These are phyloP conservation scores for Arthroderma sp. DNA, from an alignment of 2,329 filamentous ascomycete species.

Conservation along the genomic window DNA sequence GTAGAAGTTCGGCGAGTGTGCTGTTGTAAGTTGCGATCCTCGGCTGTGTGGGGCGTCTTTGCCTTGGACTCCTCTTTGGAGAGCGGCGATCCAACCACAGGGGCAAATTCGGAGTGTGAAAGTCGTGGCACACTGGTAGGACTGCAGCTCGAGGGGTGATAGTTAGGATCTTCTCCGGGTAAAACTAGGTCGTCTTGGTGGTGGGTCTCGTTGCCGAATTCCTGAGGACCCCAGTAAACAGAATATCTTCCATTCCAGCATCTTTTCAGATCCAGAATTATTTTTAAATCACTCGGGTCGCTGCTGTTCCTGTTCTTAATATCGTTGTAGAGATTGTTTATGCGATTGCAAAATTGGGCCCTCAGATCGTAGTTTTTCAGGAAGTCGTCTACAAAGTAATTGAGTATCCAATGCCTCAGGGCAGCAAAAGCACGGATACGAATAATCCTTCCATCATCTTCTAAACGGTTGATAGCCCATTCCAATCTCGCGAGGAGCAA, in stretches of 20 bases:
- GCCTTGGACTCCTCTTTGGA: too few relatives aligned
- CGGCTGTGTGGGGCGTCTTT: too few relatives aligned
- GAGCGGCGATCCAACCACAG: too few relatives aligned
- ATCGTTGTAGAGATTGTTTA: constrained; percentile 51
- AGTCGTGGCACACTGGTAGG: too few relatives aligned
- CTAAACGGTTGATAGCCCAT: constrained; percentile 69
- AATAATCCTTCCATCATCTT: constrained; percentile 86
- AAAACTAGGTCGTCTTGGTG: constrained; percentile 54
- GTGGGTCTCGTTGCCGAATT: constrained; percentile 46
- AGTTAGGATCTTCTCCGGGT: constrained; percentile 48
- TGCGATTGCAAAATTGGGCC: constrained; percentile 61
- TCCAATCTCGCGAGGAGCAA: constrained; percentile 73
- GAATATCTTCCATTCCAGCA: constrained; percentile 90
- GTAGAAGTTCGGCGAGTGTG: too few relatives aligned
- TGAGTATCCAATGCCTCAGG: constrained; percentile 90
- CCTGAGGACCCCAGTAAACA: constrained; percentile 70
- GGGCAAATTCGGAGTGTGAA: too few relatives aligned
- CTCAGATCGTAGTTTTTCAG: constrained; percentile 62
- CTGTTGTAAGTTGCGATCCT: too few relatives aligned
- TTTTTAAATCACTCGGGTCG: constrained; percentile 60
- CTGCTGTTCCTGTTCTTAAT: constrained; percentile 39
- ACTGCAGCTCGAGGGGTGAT: too few relatives aligned
- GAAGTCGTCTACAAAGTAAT: constrained; percentile 96
- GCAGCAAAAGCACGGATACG: constrained; percentile 91
- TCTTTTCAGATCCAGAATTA: constrained; percentile 86